These are phyloP conservation scores for Toxoplasma gondii DNA, from an alignment of 169 alveolate species.

Conservation along the genomic window DNA sequence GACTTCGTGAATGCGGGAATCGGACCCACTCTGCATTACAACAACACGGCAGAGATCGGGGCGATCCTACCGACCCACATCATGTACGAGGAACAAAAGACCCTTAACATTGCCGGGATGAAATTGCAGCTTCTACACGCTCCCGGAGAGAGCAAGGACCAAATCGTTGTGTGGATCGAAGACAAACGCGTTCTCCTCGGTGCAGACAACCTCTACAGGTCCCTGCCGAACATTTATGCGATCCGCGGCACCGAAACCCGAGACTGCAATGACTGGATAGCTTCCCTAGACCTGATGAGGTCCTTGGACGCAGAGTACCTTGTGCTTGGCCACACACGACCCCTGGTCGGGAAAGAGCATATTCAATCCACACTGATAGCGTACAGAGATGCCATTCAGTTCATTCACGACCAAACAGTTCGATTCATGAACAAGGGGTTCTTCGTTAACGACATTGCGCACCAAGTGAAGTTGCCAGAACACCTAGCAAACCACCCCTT, in stretches of 20 bases:
- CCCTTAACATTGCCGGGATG: slow-evolving; percentile 36
- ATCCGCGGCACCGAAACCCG: slow-evolving; percentile 62
- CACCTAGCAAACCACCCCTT: slow-evolving; percentile 39
- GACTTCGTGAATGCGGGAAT: slow-evolving; percentile 67
- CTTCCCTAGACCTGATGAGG: slow-evolving; percentile 45
- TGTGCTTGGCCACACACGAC: slow-evolving; percentile 63
- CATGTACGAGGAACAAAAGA: slow-evolving; percentile 35
- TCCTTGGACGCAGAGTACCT: slow-evolving; percentile 29
- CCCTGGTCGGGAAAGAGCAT: slow-evolving; percentile 33
- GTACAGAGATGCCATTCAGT: slow-evolving; percentile 68
- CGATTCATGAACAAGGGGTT: slow-evolving; percentile 50
- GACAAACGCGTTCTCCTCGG: slow-evolving; percentile 29
- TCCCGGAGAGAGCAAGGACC: slow-evolving; percentile 66
- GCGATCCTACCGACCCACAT: slow-evolving; percentile 27
- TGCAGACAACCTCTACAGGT: slow-evolving; percentile 63
- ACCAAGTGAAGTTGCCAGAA: slow-evolving; percentile 49
- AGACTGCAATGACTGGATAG: slow-evolving; percentile 53
- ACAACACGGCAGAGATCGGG: slow-evolving; percentile 24
- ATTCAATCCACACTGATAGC: slow-evolving; percentile 39
- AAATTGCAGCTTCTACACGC: slow-evolving; percentile 53
- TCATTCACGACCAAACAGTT: slow-evolving; percentile 65
- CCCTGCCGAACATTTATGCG: slow-evolving; percentile 69
- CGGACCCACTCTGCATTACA: slow-evolving; percentile 60
- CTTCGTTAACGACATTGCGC: slow-evolving; percentile 22
- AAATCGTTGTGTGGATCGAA: slow-evolving; percentile 46